Evolutionary conservation across 352 stramenopile genomes (phyloP).

Genomic region (Pythium pyrilobum): DNA sequence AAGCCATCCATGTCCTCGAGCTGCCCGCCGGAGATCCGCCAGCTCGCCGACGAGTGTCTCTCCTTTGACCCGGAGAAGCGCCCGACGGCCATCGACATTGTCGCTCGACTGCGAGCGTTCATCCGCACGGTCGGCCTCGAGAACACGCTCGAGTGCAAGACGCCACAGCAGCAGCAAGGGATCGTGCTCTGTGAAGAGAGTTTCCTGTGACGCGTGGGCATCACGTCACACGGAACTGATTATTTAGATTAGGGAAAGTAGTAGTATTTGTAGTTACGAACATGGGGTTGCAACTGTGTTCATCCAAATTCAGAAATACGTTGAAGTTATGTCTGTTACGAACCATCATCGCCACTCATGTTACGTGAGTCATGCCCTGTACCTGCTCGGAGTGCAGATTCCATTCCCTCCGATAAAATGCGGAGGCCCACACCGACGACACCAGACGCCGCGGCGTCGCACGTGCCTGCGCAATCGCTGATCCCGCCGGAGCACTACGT

Average conservation of each 20-base stretch:
- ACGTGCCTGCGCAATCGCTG: not conserved
- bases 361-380: no score
- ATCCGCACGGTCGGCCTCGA: slow-evolving; percentile 10
- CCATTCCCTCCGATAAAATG: no score
- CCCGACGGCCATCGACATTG: slow-evolving; percentile 11
- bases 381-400: no score
- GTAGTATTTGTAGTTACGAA: not conserved
- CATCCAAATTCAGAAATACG: not conserved
- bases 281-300: not conserved
- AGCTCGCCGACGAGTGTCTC: slow-evolving; percentile 14
- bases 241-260: not conserved
- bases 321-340: no score
- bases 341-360: no score
- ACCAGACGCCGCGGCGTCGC: not conserved
- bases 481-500: slow-evolving; percentile 1
- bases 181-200: slow-evolving; percentile 7
- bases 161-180: not conserved
- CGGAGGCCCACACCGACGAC: no score
- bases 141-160: slow-evolving; percentile 6
- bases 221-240: not conserved
- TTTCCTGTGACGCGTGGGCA: not conserved
- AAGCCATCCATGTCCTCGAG: slow-evolving; percentile 6
- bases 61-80: slow-evolving; percentile 8
- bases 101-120: slow-evolving; percentile 8
- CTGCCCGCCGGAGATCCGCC: slow-evolving; percentile 10